Evolutionary conservation across 805 yeast genomes (phyloP).

Genomic region (Saccharomycopsis guyanensis): DNA sequence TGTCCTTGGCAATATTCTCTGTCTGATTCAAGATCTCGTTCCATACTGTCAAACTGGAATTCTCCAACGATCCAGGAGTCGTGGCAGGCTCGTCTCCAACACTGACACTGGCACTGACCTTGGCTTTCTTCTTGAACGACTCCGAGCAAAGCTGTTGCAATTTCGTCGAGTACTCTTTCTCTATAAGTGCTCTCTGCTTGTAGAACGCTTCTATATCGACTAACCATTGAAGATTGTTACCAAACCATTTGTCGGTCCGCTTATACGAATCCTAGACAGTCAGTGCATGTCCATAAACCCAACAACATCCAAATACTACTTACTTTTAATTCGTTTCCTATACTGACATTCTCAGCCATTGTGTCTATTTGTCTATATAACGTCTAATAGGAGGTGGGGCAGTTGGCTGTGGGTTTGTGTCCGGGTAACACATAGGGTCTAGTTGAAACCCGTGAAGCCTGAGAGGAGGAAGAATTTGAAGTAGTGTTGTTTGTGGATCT

Average conservation of each 20-base stretch:
- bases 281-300: no score
- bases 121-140: conserved; percentile 70
- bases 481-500: conserved; percentile 59
- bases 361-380: background rate
- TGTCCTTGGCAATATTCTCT: conserved; percentile 68
- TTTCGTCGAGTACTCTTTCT: conserved; percentile 71
- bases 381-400: background rate
- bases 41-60: conserved; percentile 86
- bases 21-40: conserved; percentile 78
- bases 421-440: no score
- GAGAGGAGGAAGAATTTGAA: conserved; percentile 51
- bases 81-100: conserved; percentile 89
- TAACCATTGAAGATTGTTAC: conserved; percentile 66
- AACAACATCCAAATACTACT: no score
- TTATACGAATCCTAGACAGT: conserved; percentile 36
- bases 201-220: conserved; percentile 77
- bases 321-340: conserved; percentile 22
- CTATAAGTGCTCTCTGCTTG: conserved; percentile 72
- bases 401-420: no score
- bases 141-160: conserved; percentile 57
- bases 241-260: conserved; percentile 71
- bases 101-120: conserved; percentile 53
- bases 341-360: conserved; percentile 24
- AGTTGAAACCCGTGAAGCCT: conserved; percentile 67
- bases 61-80: conserved; percentile 92